These are phyloP conservation scores for Pichia paraexigua DNA, from an alignment of 805 yeast genomes.

Conservation along the genomic window DNA sequence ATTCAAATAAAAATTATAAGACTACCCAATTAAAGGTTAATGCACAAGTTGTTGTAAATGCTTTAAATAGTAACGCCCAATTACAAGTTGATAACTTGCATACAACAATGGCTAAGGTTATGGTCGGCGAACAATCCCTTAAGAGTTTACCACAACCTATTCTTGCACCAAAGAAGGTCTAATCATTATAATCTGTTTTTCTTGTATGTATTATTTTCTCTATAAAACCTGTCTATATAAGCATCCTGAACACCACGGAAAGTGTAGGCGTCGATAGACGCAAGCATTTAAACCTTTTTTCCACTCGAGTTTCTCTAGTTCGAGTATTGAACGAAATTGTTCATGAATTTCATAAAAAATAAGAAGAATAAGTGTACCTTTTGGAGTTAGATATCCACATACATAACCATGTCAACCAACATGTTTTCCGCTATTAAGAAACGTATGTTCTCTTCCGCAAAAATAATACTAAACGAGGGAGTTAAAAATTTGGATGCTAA, in stretches of 20 bases:
- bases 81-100: conserved; percentile 23
- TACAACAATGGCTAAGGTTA: conserved; percentile 12
- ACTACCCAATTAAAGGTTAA: conserved; percentile 21
- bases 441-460: conserved; percentile 13
- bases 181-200: not conserved
- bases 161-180: conserved; percentile 11
- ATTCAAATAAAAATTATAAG: conserved; percentile 15
- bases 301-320: not conserved
- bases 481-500: conserved; percentile 16
- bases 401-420: not conserved
- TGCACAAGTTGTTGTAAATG: conserved; percentile 26
- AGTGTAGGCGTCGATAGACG: conserved; percentile 1
- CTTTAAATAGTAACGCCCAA: conserved; percentile 26
- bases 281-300: not conserved
- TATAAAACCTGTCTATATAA: not conserved
- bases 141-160: conserved; percentile 18
- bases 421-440: conserved; percentile 3
- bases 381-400: not conserved
- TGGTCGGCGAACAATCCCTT: conserved; percentile 16
- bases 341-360: not conserved
- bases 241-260: not conserved
- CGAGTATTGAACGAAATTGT: not conserved
- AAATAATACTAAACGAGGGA: conserved; percentile 10
- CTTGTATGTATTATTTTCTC: not conserved
- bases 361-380: not conserved